Base-by-base conservation (phyloP, 1,284 basidiomycete species). In the Apiotrichum domesticum region DNA sequence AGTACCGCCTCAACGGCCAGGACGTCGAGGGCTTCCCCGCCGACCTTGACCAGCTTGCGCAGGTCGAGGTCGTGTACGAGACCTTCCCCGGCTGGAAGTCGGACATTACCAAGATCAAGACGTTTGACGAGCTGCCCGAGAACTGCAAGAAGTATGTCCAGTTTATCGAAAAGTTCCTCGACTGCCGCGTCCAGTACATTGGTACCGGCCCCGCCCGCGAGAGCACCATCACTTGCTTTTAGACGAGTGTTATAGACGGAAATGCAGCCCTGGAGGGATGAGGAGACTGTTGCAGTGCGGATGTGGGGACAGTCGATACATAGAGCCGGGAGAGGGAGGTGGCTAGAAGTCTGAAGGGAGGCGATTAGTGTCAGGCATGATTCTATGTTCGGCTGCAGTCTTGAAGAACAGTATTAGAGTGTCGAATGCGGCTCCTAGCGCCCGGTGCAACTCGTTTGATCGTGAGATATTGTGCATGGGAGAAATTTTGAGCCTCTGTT, bases 31-130 rank as follows among this genome's bases (percentile, higher is more conserved):
- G 90, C 42, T 98, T 98, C 83, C 95, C 95, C 60, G 94, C 94
- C 63, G 86, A 97, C 77, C 82, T 98, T 46, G 90, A 90, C 62
- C 76, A 87, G 39, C 82, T 97, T 21, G 85, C 83, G 21, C 80
- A 84, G 62, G 91, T 95, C 21, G 83, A 91, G 56, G 95, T 98
- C 47, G 81, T 85, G 63, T 98, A 98, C 79, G 84, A 86, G 63
- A 94, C 90, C 2, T 77, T 98, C 6, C 88, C 92, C 3, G 96
- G 96, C 42, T 99, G 96, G 96, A 82, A 93, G 76, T 78, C 82
- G 7, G 83, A 87, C 55, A 98, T 98, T 69, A 82, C 83, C 52
- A 76, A 82, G 2, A 79, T 80, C 60, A 84, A 74, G 47, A 80
- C 79, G 50, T 96, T 86, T 73, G 85, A 86, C n/a, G 35, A 84